Evolutionary conservation across 176 grass and related monocot species (phyloP), one percentile per base, ranked within the genome.

Genomic region (Dendrocalamus sinicus): DNA sequence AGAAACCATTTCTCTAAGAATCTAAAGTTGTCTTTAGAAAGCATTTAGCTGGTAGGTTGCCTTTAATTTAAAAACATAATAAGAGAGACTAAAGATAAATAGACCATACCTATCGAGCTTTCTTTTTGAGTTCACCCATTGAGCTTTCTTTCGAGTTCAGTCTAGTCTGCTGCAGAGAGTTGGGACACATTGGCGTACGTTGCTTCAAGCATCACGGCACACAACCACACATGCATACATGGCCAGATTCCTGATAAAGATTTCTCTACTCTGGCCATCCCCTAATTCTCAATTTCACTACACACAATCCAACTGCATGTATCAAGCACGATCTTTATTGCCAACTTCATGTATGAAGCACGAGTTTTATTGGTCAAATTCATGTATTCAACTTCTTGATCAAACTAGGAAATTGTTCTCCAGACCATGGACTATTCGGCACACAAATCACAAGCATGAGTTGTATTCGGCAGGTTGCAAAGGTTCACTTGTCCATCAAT

Each of bases 151-250:
- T 73, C 5, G 43, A 39, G n/a, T 6, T 40, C 22, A 54, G 19
- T 17, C 14, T 47, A 75, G 15, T 32, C 67, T 7, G 35, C 43
- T 13, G 45, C 67, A 11, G 11, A 76, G 72, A 60, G 41, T 26
- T 46, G 59, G 59, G 76, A 54, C 22, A 48, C 41, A 28, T 46
- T 61, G 61, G 60, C 24, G 35, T 37, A 37, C 0, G 73, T 86
- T 61, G 41, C 80, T 23, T 70, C 40, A 48, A 75, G 19, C 19
- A 67, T 79, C 80, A 87, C 68, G 68, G 22, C 35, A 37, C 35
- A 37, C 35, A 37, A 37, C 35, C 58, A 73, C 37, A 23, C 62
- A 50, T 70, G 45, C 35, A 37, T 0, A 20, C 47, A 26, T 71
- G 57, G 59, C 66, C 35, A 6, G 17, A 55, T 45, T 77, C 16